Conservation (phyloP, 768 basidiomycete species). For the Hygrophorus pudorinus region DNA sequence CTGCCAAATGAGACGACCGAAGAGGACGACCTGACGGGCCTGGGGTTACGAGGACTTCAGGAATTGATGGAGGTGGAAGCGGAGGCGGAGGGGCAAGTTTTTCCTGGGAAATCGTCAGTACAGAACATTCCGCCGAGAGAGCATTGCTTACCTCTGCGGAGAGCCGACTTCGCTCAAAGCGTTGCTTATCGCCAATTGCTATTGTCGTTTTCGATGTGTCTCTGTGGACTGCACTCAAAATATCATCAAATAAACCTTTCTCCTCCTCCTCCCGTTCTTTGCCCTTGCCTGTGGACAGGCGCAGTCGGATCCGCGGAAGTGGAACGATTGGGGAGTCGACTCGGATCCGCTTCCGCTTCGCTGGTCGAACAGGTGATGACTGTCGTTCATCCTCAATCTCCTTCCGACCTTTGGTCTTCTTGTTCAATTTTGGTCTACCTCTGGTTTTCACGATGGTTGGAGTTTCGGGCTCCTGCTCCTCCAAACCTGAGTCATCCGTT, state of each 20-base stretch:
- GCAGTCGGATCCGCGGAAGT: slow-evolving; percentile 39
- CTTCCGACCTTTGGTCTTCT: slow-evolving; percentile 17
- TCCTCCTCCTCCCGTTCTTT: slow-evolving; percentile 62
- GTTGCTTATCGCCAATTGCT: slow-evolving; percentile 44
- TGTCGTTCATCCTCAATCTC: slow-evolving; percentile 17
- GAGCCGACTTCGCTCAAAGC: slow-evolving; percentile 65
- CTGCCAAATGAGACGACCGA: slow-evolving; percentile 45
- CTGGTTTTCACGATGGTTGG: slow-evolving; percentile 7
- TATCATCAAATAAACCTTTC: slow-evolving; percentile 73
- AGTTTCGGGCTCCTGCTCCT: slow-evolving; percentile 21
- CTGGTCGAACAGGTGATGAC: slow-evolving; percentile 19
- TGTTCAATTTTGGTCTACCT: slow-evolving; percentile 14
- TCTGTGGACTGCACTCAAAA: slow-evolving; percentile 58
- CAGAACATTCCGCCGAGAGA: not conserved
- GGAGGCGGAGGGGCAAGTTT: slow-evolving; percentile 21
- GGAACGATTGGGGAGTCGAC: slow-evolving; percentile 27
- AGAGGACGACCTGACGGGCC: slow-evolving; percentile 54
- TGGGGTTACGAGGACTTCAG: slow-evolving; percentile 23
- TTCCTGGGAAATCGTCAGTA: not conserved
- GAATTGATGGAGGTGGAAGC: slow-evolving; percentile 21
- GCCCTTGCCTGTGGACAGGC: slow-evolving; percentile 49
- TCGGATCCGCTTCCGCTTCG: slow-evolving; percentile 40
- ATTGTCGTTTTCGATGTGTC: slow-evolving; percentile 66
- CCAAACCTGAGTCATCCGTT: slow-evolving; percentile 26
- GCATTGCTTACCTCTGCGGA: slow-evolving; percentile 58